Evolutionary conservation across 345 rosid genomes (phyloP), one percentile per base, ranked within the genome.

Genomic region (Sonneratia caseolaris): DNA sequence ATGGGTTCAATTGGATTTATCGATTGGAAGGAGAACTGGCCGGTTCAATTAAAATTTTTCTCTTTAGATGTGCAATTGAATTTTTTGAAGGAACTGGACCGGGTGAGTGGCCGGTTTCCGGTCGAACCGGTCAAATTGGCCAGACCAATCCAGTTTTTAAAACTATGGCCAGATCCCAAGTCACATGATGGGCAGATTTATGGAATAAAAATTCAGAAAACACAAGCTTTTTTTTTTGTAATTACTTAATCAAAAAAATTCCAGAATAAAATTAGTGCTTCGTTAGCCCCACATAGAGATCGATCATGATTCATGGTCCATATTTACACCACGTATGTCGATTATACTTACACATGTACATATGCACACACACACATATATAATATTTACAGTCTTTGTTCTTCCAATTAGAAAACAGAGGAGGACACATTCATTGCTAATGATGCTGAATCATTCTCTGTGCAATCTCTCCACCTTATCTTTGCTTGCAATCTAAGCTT

Each of bases 401-500:
- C 37, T 35, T 38, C 69, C 40, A 43, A 47, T 47, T 32, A 43
- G 13, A 61, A 59, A 68, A 67, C 75, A 48, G 22, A 53, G 16
- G 5, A 53, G 22, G 4, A 53, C 21, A 53, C n/a, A 72, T 55
- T 82, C 78, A 82, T 79, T 76, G 49, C 70, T 14, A 69, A 76
- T 80, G 43, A 78, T 75, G 74, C 62, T 32, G 66, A 74, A 81
- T 76, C 74, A 78, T 81, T 71, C 38, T 57, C 67, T 66, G 65
- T 53, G 51, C 64, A 56, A 35, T 69, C 47, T 5, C 59, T 18
- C 66, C 8, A 18, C 22, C 27, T 7, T 62, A 32, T 59, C 71
- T 56, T 45, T 82, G 75, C 89, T 89, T 87, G 70, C 84, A 86
- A 85, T 82, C 84, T 72, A 87, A 81, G 88, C 86, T 71, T 77